Percentiles rank a stretch among this genome's conserved stretches.
These are phyloP conservation scores for Cardamine resedifolia DNA, from an alignment of 345 rosid species.

Conservation along the genomic window DNA sequence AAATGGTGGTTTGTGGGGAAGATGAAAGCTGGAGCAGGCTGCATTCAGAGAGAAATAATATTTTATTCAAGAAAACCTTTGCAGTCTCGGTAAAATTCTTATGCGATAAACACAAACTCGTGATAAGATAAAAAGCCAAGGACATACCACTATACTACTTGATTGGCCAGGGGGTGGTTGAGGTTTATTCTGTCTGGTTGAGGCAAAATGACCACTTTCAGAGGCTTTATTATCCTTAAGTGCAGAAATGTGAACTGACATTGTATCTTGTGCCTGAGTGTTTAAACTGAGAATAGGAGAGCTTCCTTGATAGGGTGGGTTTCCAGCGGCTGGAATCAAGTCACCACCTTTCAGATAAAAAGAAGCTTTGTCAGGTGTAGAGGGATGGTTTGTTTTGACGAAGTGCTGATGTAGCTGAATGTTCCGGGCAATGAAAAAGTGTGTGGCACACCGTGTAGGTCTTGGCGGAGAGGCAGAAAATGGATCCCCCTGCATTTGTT, in stretches of 20 bases:
- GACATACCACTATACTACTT: slow-evolving; percentile 48
- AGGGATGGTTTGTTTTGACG: slow-evolving; percentile 42
- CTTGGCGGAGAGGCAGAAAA: slow-evolving; percentile 44
- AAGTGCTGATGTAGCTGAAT: slow-evolving; percentile 55
- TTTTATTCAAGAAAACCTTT: not conserved
- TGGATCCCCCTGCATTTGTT: slow-evolving; percentile 33
- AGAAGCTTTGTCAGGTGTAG: slow-evolving; percentile 43
- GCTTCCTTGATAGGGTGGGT: slow-evolving; percentile 38
- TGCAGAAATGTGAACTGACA: slow-evolving; percentile 16
- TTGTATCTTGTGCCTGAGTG: slow-evolving; percentile 42
- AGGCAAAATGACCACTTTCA: slow-evolving; percentile 30
- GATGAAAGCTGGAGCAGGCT: slow-evolving; percentile 55
- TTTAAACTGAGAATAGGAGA: slow-evolving; percentile 34
- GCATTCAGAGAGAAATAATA: slow-evolving; percentile 7
- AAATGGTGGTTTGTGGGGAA: slow-evolving; percentile 51
- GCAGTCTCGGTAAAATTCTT: not conserved
- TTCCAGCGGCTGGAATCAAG: slow-evolving; percentile 40
- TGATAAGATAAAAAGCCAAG: not conserved
- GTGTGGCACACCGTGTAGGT: slow-evolving; percentile 59
- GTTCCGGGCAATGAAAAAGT: slow-evolving; percentile 54
- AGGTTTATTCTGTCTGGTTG: slow-evolving; percentile 40
- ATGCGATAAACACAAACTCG: not conserved
- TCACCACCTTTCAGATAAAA: slow-evolving; percentile 31
- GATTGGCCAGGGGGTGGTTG: slow-evolving; percentile 34
- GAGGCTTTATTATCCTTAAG: slow-evolving; percentile 41